Evolutionary conservation across 2,329 filamentous ascomycete species (phyloP), one percentile per base, ranked within the genome.

Genomic region (Fusarium mangiferae): DNA sequence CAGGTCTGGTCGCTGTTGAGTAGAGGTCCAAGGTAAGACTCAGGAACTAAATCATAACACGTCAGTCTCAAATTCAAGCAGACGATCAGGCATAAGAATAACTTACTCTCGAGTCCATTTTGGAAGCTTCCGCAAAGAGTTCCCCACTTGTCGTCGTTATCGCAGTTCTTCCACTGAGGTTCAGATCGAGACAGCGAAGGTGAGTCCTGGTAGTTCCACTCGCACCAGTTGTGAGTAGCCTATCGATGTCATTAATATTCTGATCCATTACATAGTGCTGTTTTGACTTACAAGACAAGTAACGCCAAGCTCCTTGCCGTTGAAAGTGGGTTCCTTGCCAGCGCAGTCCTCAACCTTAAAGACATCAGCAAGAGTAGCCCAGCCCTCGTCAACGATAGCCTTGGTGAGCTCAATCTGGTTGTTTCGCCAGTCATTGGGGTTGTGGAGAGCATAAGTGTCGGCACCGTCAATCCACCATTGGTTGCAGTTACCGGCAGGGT

Each of bases 271-370:
- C 5, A 26, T 17, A 9, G 10, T 1, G n/a, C n/a, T 11, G 3
- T 4, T 2, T 3, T 13, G 2, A 13, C 67, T 49, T 54, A 70
- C 67, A 3, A 70, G 66, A 13, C 67, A 70, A 2, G 51, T 70
- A 3, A 70, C 36, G 24, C 45, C 45, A 17, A 70, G 66, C 12
- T 46, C 45, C 26, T 57, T 42, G 14, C n/a, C 6, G 14, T 70
- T 48, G 17, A 70, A 70, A 1, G 55, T 42, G 5, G 67, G 66
- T 5, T 30, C 52, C 13, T 70, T 70, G 24, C 67, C 67, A 39
- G 67, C 66, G 9, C 67, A 70, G 30, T 70, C 51, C 35, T 70
- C 67, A 9, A 70, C 35, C 45, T 70, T 58, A 45, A 70, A 70
- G 22, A 70, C 36, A 5, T 70, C 45, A 1, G 45, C 51, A 4